Conservation (phyloP, 164 flowering plant genomes). For the Umbilicus rupestris region DNA sequence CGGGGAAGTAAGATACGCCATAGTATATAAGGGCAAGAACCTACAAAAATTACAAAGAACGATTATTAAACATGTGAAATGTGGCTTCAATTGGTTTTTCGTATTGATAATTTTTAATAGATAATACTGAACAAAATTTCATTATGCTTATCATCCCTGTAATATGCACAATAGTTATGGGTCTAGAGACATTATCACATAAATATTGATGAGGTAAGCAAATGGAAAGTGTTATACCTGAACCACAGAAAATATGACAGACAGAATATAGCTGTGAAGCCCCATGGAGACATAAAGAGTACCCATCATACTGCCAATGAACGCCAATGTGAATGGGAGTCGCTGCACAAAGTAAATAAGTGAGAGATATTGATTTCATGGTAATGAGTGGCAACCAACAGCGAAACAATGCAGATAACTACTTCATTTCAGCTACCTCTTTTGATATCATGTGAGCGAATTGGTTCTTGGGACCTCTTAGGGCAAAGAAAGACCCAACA, state of each 20-base stretch:
- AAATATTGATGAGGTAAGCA: too few species aligned
- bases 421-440: slow-evolving; percentile 42
- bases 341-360: slow-evolving; percentile 35
- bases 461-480: slow-evolving; percentile 84
- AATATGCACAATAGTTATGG: too few species aligned
- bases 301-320: slow-evolving; percentile 77
- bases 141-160: too few species aligned
- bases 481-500: slow-evolving; percentile 84
- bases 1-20: slow-evolving; percentile 10
- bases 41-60: slow-evolving; percentile 1
- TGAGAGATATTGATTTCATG: too few species aligned
- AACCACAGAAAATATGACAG: slow-evolving; percentile 74
- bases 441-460: slow-evolving; percentile 79
- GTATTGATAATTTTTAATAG: too few species aligned
- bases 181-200: too few species aligned
- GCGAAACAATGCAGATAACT: too few species aligned
- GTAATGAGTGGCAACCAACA: neutral
- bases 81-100: too few species aligned
- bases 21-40: slow-evolving; percentile 10
- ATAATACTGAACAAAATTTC: too few species aligned
- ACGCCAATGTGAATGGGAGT: slow-evolving; percentile 78
- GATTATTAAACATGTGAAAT: neutral
- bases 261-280: slow-evolving; percentile 84
- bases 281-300: slow-evolving; percentile 94
- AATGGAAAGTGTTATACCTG: slow-evolving; percentile 37